A percentile compares a stretch with the other conserved stretches of the same genome.
These are phyloP conservation scores for Colletotrichum theobromicola DNA, from an alignment of 2,329 filamentous ascomycete genomes.

Conservation along the genomic window DNA sequence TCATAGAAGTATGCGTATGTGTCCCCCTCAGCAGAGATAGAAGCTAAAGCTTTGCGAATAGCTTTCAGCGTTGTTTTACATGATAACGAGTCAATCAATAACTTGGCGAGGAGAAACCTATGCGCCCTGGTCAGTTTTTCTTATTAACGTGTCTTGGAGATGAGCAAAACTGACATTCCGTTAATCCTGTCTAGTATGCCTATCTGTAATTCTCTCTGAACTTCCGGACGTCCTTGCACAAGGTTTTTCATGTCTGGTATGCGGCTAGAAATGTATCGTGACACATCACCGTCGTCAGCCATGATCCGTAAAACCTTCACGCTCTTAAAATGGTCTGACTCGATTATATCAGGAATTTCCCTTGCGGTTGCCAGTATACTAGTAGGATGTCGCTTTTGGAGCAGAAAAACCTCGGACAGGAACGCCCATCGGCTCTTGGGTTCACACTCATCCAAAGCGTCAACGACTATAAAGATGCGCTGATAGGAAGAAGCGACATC, in stretches of 20 bases:
- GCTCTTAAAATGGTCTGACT: not conserved
- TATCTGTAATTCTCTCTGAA: not conserved
- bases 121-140: not conserved
- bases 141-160: too few species aligned
- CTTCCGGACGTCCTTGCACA: not conserved
- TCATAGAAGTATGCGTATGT: conserved; percentile 30
- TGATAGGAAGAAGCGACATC: rapidly evolving
- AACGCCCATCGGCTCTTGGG: rapidly evolving
- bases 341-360: rapidly evolving
- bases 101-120: conserved; percentile 20
- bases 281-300: conserved; percentile 17
- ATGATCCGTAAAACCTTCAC: not conserved
- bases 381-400: not conserved
- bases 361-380: not conserved
- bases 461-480: not conserved
- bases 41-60: not conserved
- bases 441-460: not conserved
- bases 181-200: not conserved
- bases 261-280: not conserved
- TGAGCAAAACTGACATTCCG: conserved; percentile 20
- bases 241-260: not conserved
- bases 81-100: not conserved
- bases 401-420: not conserved
- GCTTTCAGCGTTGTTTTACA: not conserved
- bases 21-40: not conserved